A percentile compares a stretch with the other conserved stretches of the same genome.
These are phyloP conservation scores for Suhomyces wounanorum DNA, from an alignment of 1,139 yeast genomes.

Conservation along the genomic window DNA sequence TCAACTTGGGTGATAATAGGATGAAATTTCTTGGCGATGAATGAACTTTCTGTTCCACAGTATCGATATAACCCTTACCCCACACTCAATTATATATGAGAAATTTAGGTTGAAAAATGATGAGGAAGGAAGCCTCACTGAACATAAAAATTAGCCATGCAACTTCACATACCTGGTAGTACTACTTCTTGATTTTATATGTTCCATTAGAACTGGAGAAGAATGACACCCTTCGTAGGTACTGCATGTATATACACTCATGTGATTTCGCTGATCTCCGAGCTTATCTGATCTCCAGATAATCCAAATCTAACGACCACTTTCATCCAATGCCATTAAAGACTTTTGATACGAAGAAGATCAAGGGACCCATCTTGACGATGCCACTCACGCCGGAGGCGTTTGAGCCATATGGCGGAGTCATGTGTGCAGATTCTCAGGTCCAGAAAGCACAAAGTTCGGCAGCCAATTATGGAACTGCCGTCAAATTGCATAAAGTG, in stretches of 20 bases:
- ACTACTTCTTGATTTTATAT: too few relatives aligned
- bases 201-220: too few relatives aligned
- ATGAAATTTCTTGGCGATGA: too few relatives aligned
- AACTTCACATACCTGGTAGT: too few relatives aligned
- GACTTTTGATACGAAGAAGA: conserved; percentile 34
- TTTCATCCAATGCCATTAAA: conserved; percentile 38
- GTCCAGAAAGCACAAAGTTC: conserved; percentile 33
- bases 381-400: conserved; percentile 44
- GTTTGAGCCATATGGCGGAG: conserved; percentile 48
- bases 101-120: too few relatives aligned
- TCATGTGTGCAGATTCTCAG: conserved; percentile 50
- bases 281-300: neutral
- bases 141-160: too few relatives aligned
- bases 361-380: conserved; percentile 31
- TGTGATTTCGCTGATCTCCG: conserved; percentile 4
- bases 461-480: conserved; percentile 92
- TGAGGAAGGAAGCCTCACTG: too few relatives aligned
- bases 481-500: conserved; percentile 71
- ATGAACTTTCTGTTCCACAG: too few relatives aligned
- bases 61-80: too few relatives aligned
- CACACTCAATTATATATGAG: too few relatives aligned
- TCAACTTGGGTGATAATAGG: too few relatives aligned
- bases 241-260: neutral
- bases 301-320: neutral
- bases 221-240: too few relatives aligned